Evolutionary conservation across 2,329 filamentous ascomycete species (phyloP), one percentile per base, ranked within the genome.

Genomic region (Curvularia verruculosa): DNA sequence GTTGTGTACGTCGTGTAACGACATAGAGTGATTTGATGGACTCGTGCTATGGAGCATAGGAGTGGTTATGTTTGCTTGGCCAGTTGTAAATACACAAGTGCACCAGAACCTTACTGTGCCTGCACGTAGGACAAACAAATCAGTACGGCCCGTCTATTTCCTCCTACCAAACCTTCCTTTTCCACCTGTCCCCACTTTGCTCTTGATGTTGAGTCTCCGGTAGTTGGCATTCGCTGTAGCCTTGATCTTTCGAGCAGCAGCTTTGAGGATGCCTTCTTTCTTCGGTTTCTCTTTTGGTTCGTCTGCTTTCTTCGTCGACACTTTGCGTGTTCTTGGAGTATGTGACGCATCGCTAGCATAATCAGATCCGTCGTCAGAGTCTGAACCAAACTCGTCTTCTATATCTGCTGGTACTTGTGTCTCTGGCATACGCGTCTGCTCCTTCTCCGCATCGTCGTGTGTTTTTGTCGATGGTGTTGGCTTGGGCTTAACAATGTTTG

Each of bases 131-230:
- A 28, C 34, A 24, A 19, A 7, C 43, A 13, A 18, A 53, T 49
- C 31, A 37, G 46, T 12, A 23, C n/a, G n/a, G 37, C 49, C 24
- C 6, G 29, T 37, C 46, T 56, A 72, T 58, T 67, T 65, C 57
- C 69, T 69, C 40, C 68, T 65, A 19, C 80, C 77, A 62, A 74
- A 75, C 56, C 74, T 72, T 2, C 80, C 79, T 47, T 76, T 78
- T 19, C 74, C 75, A 46, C 68, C 66, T 13, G 53, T 70, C 59
- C 72, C 74, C 40, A 77, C 79, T 67, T 82, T 80, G 58, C 79
- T 79, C 71, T 81, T 82, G 69, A 83, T 83, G 59, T 83, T 83
- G 28, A 83, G 75, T 58, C 68, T 74, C 18, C 78, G 74, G 61
- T 78, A 83, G 53, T 83, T 83, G 23, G 80, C 77, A 64, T 82